phyloP scores from a whole-genome alignment of 768 basidiomycete genomes.

The Pleurotus tuoliensis region DNA sequence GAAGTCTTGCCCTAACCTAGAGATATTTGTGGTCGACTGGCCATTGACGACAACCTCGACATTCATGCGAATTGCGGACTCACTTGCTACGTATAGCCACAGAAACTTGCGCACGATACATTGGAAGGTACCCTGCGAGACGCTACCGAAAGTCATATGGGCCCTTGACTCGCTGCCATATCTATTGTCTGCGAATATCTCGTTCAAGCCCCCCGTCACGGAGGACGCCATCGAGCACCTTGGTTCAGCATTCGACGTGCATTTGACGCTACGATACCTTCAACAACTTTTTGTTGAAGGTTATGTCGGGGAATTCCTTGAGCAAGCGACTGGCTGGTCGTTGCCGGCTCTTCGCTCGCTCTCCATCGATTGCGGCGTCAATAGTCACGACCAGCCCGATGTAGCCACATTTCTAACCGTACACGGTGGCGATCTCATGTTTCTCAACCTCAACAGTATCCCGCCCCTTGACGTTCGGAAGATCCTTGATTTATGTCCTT shows the following conservation, averaged over 20 bases:
- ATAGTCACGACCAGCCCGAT: slow-evolving; percentile 52
- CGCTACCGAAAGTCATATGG: slow-evolving; percentile 67
- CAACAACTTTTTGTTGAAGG: slow-evolving; percentile 64
- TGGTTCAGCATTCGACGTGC: slow-evolving; percentile 58
- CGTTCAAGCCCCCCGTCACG: slow-evolving; percentile 33
- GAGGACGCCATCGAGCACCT: slow-evolving; percentile 40
- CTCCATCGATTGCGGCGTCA: slow-evolving; percentile 48
- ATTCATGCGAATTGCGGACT: slow-evolving; percentile 63
- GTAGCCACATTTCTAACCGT: slow-evolving; percentile 50
- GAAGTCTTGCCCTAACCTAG: slow-evolving; percentile 65
- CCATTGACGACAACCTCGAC: slow-evolving; percentile 43
- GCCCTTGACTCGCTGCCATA: slow-evolving; percentile 58
- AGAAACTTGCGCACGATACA: slow-evolving; percentile 57
- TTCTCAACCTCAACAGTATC: slow-evolving; percentile 63
- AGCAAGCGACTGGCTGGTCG: slow-evolving; percentile 65
- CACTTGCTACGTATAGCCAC: slow-evolving; percentile 48
- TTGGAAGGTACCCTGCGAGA: slow-evolving; percentile 52
- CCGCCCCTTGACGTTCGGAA: slow-evolving; percentile 51
- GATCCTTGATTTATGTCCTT: slow-evolving; percentile 62
- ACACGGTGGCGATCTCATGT: slow-evolving; percentile 56
- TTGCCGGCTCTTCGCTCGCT: slow-evolving; percentile 58
- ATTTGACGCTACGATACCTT: slow-evolving; percentile 49
- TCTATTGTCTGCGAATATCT: slow-evolving; percentile 54
- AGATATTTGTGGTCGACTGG: slow-evolving; percentile 68
- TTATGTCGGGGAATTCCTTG: slow-evolving; percentile 59